Conservation (phyloP, 2,329 filamentous ascomycete genomes). For the Mycogone perniciosa region DNA sequence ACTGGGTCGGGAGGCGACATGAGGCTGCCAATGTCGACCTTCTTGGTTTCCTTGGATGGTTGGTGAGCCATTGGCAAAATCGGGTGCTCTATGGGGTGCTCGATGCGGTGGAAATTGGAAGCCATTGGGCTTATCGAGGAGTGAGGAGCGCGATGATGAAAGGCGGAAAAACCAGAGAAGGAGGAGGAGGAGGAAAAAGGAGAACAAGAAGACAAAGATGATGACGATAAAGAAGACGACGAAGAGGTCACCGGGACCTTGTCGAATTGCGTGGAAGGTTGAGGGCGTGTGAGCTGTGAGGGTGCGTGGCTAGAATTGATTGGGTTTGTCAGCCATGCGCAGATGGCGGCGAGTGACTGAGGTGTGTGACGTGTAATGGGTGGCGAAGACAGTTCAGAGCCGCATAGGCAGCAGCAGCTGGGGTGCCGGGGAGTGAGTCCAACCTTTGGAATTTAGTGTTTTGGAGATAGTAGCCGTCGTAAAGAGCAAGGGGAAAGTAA, state of each 20-base stretch:
- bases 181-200: conserved; percentile 13
- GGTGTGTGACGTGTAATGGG: conserved; percentile 11
- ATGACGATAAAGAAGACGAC: neutral
- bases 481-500: neutral
- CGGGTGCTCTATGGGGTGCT: conserved; percentile 16
- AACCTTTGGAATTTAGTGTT: conserved; percentile 10
- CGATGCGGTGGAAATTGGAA: conserved; percentile 18
- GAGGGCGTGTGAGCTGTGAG: conserved; percentile 12
- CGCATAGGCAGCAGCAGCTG: conserved; percentile 9
- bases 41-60: conserved; percentile 28
- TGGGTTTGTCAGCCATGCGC: conserved; percentile 33
- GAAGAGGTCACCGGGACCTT: conserved; percentile 16
- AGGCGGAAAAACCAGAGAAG: conserved; percentile 12
- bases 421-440: conserved; percentile 5
- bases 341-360: conserved; percentile 19
- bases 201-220: conserved; percentile 14
- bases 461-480: conserved; percentile 4
- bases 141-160: conserved; percentile 9
- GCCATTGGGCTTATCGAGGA: conserved; percentile 21
- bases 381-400: conserved; percentile 11
- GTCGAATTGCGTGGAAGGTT: conserved; percentile 28
- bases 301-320: conserved; percentile 17
- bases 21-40: conserved; percentile 47
- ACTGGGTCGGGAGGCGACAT: conserved; percentile 57
- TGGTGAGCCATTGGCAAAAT: conserved; percentile 23